These are phyloP conservation scores for Halophytophthora polymorphica DNA, from an alignment of 352 stramenopile species.

Conservation along the genomic window DNA sequence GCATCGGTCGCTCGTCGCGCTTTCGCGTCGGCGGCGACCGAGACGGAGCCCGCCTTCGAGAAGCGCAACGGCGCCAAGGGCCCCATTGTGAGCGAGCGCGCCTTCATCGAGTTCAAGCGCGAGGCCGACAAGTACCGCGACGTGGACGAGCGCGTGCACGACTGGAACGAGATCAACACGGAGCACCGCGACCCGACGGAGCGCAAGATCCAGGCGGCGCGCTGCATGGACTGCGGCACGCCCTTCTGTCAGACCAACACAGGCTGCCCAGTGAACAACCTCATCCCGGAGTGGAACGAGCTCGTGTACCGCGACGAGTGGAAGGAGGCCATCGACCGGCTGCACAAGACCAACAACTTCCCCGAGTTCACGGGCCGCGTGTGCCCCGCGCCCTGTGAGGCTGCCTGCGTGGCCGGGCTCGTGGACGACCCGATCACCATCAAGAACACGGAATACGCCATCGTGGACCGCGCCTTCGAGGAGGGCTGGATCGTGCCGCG, in stretches of 20 bases:
- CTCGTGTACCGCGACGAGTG: conserved; percentile 97
- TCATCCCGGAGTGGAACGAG: conserved; percentile 99
- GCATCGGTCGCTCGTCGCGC: conserved; percentile 13
- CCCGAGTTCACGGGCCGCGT: conserved; percentile 98
- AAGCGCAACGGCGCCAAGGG: conserved; percentile 71
- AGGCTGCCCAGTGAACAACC: conserved; percentile 96
- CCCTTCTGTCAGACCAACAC: conserved; percentile 98
- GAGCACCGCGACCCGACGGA: conserved; percentile 82
- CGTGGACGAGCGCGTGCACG: conserved; percentile 90
- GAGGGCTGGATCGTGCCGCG: conserved; percentile 95
- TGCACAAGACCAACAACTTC: conserved; percentile 99
- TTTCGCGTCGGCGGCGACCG: conserved; percentile 21
- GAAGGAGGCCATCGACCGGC: conserved; percentile 93
- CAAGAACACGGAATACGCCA: conserved; percentile 99
- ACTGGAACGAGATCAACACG: conserved; percentile 98
- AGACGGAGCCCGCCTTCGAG: conserved; percentile 31
- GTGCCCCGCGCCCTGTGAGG: conserved; percentile 96
- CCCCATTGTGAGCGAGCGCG: conserved; percentile 65
- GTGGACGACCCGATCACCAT: conserved; percentile 97
- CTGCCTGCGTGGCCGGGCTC: conserved; percentile 94
- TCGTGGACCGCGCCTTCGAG: conserved; percentile 95
- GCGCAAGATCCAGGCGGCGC: conserved; percentile 92
- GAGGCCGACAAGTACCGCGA: conserved; percentile 93
- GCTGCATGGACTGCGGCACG: conserved; percentile 99
- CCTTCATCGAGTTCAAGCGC: conserved; percentile 82